Evolutionary conservation across 805 yeast genomes (phyloP).

Genomic region (Candida qinlingensis): DNA sequence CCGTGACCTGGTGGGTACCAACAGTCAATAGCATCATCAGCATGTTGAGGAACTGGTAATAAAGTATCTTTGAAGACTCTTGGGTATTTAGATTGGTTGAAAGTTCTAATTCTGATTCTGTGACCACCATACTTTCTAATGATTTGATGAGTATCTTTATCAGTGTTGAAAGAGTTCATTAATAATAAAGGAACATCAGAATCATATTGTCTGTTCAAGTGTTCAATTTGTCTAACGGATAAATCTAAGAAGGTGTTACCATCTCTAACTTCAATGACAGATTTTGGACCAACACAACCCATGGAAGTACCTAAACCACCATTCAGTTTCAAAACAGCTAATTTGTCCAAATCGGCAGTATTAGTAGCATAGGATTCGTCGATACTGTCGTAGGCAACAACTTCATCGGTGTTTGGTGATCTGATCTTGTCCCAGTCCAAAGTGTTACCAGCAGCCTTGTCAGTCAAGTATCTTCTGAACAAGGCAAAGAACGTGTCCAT

Average conservation of each 20-base stretch:
- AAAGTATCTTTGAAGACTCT: conserved; percentile 93
- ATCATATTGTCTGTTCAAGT: conserved; percentile 82
- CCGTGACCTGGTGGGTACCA: conserved; percentile 99
- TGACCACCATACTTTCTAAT: conserved; percentile 97
- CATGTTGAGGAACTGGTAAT: conserved; percentile 83
- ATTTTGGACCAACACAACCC: conserved; percentile 99
- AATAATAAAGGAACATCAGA: conserved; percentile 92
- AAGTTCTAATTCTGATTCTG: conserved; percentile 89
- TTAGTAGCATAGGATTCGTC: conserved; percentile 32
- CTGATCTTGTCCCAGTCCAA: conserved; percentile 94
- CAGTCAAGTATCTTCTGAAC: conserved; percentile 86
- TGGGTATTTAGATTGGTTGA: conserved; percentile 97
- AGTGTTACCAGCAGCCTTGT: conserved; percentile 79
- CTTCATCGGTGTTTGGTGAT: conserved; percentile 87
- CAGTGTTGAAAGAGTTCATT: conserved; percentile 99
- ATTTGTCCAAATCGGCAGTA: conserved; percentile 49
- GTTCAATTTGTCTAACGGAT: conserved; percentile 94
- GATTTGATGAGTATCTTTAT: conserved; percentile 88
- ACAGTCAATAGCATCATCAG: conserved; percentile 68
- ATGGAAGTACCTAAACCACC: conserved; percentile 99
- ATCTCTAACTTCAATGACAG: conserved; percentile 97
- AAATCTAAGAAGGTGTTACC: conserved; percentile 96
- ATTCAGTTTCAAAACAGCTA: conserved; percentile 93
- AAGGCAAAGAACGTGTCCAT: conserved; percentile 93
- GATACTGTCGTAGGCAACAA: conserved; percentile 66